These are phyloP conservation scores for Coniochaeta hoffmannii DNA, from an alignment of 2,329 filamentous ascomycete genomes.

Conservation along the genomic window DNA sequence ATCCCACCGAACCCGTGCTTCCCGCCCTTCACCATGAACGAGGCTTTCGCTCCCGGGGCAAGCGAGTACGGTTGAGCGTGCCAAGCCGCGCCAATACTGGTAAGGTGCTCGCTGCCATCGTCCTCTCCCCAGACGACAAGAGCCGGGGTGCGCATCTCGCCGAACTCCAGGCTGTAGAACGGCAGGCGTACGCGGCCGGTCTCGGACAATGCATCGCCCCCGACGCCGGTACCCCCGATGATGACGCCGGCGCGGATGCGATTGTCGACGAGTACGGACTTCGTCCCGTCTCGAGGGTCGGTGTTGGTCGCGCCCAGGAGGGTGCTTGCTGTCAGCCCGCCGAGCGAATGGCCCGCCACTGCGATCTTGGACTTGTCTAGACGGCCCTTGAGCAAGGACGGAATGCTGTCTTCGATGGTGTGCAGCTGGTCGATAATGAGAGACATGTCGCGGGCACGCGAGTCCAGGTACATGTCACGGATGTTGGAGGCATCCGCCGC, in stretches of 20 bases:
- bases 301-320: slow-evolving; percentile 27
- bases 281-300: slow-evolving; percentile 20
- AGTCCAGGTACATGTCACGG: slow-evolving; percentile 21
- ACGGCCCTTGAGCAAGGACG: slow-evolving; percentile 21
- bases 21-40: slow-evolving; percentile 25
- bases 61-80: slow-evolving; percentile 28
- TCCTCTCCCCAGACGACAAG: slow-evolving; percentile 31
- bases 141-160: slow-evolving; percentile 24
- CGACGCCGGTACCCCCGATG: slow-evolving; percentile 23
- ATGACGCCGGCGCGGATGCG: slow-evolving; percentile 30
- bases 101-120: slow-evolving; percentile 25
- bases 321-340: slow-evolving; percentile 23
- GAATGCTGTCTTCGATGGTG: slow-evolving; percentile 24
- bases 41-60: slow-evolving; percentile 24
- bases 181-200: slow-evolving; percentile 19
- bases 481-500: slow-evolving; percentile 4
- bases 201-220: slow-evolving; percentile 20
- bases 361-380: slow-evolving; percentile 26
- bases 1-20: slow-evolving; percentile 31
- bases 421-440: slow-evolving; percentile 29
- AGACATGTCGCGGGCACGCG: slow-evolving; percentile 26
- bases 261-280: slow-evolving; percentile 15
- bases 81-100: slow-evolving; percentile 27
- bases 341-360: slow-evolving; percentile 31
- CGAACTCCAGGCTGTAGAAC: slow-evolving; percentile 25